Base-by-base conservation (phyloP, 2,329 filamentous ascomycete genomes). In the Fusarium citri region DNA sequence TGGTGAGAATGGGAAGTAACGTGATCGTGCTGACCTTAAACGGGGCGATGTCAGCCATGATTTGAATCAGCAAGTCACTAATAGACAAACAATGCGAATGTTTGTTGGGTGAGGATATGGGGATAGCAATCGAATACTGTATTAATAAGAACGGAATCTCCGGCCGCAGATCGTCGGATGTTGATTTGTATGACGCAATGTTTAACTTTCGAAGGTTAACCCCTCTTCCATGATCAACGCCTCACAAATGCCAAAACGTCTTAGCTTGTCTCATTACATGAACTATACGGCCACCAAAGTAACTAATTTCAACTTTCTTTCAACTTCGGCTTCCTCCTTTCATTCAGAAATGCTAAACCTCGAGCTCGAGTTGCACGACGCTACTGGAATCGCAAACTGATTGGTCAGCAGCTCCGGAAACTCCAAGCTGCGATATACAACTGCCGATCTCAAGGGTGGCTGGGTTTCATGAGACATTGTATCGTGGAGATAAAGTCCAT, bases 271-370 rank as follows among this genome's bases (percentile, higher is more conserved):
- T 37, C 10, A 37, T 2, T 37, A n/a, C 18, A 11, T 37, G 9
- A 37, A 37, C 9, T 11, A 37, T 37, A n/a, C 18, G 3, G 34
- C 34, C 34, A 37, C 34, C 18, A 4, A 37, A 37, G 3, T 3
- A n/a, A n/a, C 3, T 11, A 0, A 0, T 11, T n/a, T 3, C 18
- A 37, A 37, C 18, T 3, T 37, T n/a, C 6, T n/a, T 37, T n/a
- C 34, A 37, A 37, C 34, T 37, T n/a, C 34, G 34, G 18, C 10
- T 12, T 11, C 34, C 10, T 37, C 18, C 10, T 4, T n/a, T n/a
- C 9, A 4, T 1, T 37, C 10, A 4, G 9, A 37, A 37, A n/a
- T 1, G 3, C 5, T 9, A 4, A 0, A n/a, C 16, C 34, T n/a
- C 6, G 5, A 37, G 10, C 9, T 37, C 34, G 1, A 7, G 18